A percentile compares a stretch with the other conserved stretches of the same genome.
Conservation (phyloP, 179 eudicot genomes). For the Sideroxylon spinosum region DNA sequence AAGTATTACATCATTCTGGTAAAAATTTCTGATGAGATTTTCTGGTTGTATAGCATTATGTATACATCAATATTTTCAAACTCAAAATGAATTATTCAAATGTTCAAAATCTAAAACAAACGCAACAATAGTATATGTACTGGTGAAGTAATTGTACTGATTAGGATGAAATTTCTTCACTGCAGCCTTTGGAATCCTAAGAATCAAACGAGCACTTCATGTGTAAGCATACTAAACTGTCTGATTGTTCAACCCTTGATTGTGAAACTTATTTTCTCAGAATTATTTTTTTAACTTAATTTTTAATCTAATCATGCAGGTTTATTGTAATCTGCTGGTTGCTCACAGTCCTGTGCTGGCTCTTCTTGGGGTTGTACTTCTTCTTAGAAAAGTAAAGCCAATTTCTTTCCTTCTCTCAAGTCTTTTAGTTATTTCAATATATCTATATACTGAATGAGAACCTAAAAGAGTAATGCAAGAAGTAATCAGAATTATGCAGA, state of each 20-base stretch:
- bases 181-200: conserved; percentile 53
- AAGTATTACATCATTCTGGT: neutral
- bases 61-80: neutral
- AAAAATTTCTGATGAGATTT: too few relatives aligned
- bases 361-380: conserved; percentile 60
- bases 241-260: neutral
- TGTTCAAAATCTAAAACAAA: neutral
- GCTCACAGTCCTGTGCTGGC: conserved; percentile 57
- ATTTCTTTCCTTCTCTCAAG: conserved; percentile 14
- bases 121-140: neutral
- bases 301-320: conserved; percentile 28
- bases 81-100: neutral
- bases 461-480: neutral
- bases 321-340: conserved; percentile 54
- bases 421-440: neutral
- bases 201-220: conserved; percentile 29
- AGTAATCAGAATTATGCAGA: too few relatives aligned
- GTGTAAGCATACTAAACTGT: conserved; percentile 37
- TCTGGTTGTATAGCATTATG: too few relatives aligned
- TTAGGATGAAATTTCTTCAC: neutral
- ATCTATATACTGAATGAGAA: neutral
- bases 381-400: conserved; percentile 46
- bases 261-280: neutral
- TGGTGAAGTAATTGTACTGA: neutral
- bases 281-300: neutral